These are phyloP conservation scores for Naganishia vishniacii DNA, from an alignment of 768 basidiomycete genomes.

Conservation along the genomic window DNA sequence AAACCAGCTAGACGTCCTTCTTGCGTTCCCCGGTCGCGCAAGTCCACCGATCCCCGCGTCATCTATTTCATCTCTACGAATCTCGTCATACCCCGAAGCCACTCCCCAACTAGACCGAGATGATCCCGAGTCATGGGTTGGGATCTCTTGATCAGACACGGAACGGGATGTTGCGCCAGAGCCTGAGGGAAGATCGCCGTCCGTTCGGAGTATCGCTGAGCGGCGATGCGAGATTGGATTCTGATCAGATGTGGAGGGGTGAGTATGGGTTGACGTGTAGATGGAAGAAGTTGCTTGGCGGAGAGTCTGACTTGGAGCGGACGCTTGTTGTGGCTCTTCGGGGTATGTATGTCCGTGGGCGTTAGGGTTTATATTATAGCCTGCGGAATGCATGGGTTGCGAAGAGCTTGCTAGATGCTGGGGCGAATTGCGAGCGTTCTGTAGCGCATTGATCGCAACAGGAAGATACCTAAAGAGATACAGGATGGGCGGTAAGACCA, in stretches of 20 bases:
- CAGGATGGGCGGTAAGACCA: too few relatives aligned
- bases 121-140: neutral
- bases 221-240: slow-evolving; percentile 1
- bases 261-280: slow-evolving; percentile 9
- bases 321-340: neutral
- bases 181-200: neutral
- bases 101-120: slow-evolving; percentile 8
- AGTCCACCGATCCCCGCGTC: neutral
- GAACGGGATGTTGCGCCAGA: slow-evolving; percentile 9
- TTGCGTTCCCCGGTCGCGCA: neutral
- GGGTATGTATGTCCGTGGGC: neutral
- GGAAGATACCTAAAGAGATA: neutral
- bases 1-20: slow-evolving; percentile 20
- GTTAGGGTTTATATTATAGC: neutral
- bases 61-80: slow-evolving; percentile 6
- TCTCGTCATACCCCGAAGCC: slow-evolving; percentile 16
- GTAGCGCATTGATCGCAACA: slow-evolving; percentile 4
- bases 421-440: slow-evolving; percentile 11
- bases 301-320: slow-evolving; percentile 3
- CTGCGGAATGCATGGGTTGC: neutral
- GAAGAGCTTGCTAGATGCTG: neutral
- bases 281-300: slow-evolving; percentile 4
- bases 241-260: slow-evolving; percentile 1
- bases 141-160: slow-evolving; percentile 6
- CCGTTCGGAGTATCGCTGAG: neutral